Evolutionary conservation across 768 basidiomycete species (phyloP).

Genomic region (Kondoa subrosea): DNA sequence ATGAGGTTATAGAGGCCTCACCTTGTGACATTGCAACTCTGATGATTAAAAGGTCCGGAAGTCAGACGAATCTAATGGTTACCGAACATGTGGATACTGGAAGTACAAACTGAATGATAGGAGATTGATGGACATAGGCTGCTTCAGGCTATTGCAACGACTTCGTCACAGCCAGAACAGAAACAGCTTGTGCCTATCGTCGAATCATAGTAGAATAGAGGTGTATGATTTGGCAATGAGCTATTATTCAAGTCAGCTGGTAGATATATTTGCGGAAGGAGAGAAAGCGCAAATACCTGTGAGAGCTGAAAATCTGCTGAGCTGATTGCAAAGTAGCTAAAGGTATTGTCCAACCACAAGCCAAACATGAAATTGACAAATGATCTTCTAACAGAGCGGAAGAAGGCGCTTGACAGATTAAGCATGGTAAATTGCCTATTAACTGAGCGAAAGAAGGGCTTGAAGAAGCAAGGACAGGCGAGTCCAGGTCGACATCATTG

Average conservation of each 20-base stretch:
- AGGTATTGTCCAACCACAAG: not conserved
- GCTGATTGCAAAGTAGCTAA: not conserved
- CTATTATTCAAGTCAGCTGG: not conserved
- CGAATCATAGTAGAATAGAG: not conserved
- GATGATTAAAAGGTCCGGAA: no score
- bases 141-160: not conserved
- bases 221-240: not conserved
- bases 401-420: not conserved
- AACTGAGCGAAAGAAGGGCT: not conserved
- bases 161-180: not conserved
- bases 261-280: not conserved
- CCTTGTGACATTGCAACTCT: no score
- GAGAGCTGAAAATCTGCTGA: not conserved
- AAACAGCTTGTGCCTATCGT: not conserved
- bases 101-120: no score
- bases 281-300: not conserved
- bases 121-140: not conserved
- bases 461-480: not conserved
- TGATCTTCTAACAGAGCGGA: not conserved
- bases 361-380: not conserved
- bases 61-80: no score
- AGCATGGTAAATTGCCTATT: not conserved
- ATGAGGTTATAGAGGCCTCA: no score
- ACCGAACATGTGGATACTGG: no score
- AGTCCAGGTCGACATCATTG: not conserved